These are phyloP conservation scores for Penicillium roqueforti DNA, from an alignment of 495 filamentous ascomycete genomes.

Conservation along the genomic window DNA sequence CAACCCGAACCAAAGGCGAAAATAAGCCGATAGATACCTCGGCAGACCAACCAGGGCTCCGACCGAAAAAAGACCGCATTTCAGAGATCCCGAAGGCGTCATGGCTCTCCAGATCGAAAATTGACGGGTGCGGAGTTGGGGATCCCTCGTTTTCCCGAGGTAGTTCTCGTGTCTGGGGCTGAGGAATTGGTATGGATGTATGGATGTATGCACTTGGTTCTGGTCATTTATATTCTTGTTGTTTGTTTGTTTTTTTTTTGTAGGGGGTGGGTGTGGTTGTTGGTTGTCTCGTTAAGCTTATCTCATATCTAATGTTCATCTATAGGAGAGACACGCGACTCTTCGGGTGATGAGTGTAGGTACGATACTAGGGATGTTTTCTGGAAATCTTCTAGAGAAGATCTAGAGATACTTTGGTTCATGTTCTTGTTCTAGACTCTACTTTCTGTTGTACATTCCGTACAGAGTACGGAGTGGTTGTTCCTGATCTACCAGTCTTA, in stretches of 20 bases:
- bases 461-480: no score
- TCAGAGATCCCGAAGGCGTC: constrained; percentile 20
- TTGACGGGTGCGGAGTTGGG: constrained; percentile 13
- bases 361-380: neutral
- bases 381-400: neutral
- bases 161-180: constrained; percentile 30
- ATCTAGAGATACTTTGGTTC: neutral
- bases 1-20: constrained; percentile 16
- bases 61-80: constrained; percentile 18
- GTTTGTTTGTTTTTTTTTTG: neutral
- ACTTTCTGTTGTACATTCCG: neutral
- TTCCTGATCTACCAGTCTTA: constrained; percentile 2
- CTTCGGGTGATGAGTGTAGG: neutral
- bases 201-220: neutral
- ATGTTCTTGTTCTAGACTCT: neutral
- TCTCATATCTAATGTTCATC: neutral
- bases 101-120: constrained; percentile 20
- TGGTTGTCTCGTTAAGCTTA: neutral
- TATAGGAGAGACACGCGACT: neutral
- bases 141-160: constrained; percentile 32
- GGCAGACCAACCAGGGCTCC: constrained; percentile 9
- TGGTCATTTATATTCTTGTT: neutral
- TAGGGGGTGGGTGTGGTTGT: neutral
- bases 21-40: constrained; percentile 25
- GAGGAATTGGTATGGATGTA: constrained; percentile 1